These are phyloP conservation scores for Ustilago shanxiensis DNA, from an alignment of 1,284 basidiomycete species.

Conservation along the genomic window DNA sequence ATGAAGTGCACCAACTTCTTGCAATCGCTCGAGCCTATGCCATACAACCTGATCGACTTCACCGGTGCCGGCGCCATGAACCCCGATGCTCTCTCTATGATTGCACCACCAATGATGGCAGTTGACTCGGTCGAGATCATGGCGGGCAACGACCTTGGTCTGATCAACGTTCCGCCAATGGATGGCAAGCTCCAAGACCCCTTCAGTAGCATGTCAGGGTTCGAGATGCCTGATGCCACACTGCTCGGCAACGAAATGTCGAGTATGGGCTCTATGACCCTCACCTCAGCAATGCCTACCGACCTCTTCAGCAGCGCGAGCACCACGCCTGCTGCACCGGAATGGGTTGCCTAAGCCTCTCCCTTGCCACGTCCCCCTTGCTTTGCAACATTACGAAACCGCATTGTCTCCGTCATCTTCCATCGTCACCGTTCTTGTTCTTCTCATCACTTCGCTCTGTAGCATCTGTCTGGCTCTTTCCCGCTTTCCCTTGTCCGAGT, in stretches of 20 bases:
- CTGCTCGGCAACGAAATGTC: slow-evolving; percentile 39
- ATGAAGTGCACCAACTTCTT: slow-evolving; percentile 55
- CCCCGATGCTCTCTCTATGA: slow-evolving; percentile 26
- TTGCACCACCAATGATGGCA: slow-evolving; percentile 37
- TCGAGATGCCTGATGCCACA: slow-evolving; percentile 37
- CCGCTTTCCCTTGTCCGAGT: slow-evolving; percentile 19
- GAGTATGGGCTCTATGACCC: slow-evolving; percentile 30
- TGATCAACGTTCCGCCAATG: slow-evolving; percentile 40
- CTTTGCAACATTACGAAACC: slow-evolving; percentile 16
- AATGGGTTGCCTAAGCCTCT: slow-evolving; percentile 32
- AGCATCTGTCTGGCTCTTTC: slow-evolving; percentile 13
- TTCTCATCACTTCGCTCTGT: background rate
- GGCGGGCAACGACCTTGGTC: slow-evolving; percentile 50
- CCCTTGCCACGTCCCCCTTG: slow-evolving; percentile 7
- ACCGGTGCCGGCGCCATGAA: slow-evolving; percentile 17
- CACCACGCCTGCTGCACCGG: slow-evolving; percentile 31
- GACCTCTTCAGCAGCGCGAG: slow-evolving; percentile 40
- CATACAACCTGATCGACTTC: slow-evolving; percentile 46
- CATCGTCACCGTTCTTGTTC: slow-evolving; percentile 11
- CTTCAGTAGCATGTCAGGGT: slow-evolving; percentile 26
- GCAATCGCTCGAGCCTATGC: slow-evolving; percentile 51
- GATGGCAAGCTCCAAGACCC: slow-evolving; percentile 51
- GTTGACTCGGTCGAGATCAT: slow-evolving; percentile 36
- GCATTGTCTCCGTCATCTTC: slow-evolving; percentile 23
- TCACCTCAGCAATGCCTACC: slow-evolving; percentile 44